These are phyloP conservation scores for Talinum fruticosum DNA, from an alignment of 148 eudicot genomes.

Conservation along the genomic window DNA sequence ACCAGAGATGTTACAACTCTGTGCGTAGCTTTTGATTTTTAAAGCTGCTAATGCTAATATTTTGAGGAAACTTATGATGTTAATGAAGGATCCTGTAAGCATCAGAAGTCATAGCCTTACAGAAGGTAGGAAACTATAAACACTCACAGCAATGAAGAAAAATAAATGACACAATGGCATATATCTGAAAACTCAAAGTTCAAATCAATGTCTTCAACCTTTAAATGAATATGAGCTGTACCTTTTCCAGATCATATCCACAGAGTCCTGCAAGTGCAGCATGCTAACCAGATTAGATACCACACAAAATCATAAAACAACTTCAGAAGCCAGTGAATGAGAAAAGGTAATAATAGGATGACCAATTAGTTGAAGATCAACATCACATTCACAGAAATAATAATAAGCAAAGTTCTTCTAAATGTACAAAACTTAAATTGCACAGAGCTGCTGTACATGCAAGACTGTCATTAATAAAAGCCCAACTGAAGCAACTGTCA, in stretches of 20 bases:
- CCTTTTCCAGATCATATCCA: conserved; percentile 64
- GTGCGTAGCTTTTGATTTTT: not conserved
- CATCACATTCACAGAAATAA: not conserved
- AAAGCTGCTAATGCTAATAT: not conserved
- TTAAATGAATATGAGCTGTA: conserved; percentile 26
- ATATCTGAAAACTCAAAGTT: not conserved
- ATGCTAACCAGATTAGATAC: conserved; percentile 18
- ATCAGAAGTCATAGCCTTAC: not conserved
- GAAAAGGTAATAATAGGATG: not conserved
- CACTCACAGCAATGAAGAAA: not conserved
- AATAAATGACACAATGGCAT: not conserved
- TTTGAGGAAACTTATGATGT: not conserved
- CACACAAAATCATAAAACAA: conserved; percentile 11
- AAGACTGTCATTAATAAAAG: no score
- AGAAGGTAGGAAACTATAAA: conserved; percentile 2
- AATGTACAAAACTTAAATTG: no score
- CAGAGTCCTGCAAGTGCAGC: conserved; percentile 59
- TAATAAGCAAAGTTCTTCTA: no score
- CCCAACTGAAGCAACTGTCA: no score
- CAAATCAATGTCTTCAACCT: conserved; percentile 14
- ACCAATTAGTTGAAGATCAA: not conserved
- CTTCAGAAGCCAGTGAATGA: not conserved
- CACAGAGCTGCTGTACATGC: no score
- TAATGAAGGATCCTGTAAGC: not conserved
- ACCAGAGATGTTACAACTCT: no score